Evolutionary conservation across 805 yeast species (phyloP), one percentile per base, ranked within the genome.

Genomic region (Cyberlindnera saturnus): DNA sequence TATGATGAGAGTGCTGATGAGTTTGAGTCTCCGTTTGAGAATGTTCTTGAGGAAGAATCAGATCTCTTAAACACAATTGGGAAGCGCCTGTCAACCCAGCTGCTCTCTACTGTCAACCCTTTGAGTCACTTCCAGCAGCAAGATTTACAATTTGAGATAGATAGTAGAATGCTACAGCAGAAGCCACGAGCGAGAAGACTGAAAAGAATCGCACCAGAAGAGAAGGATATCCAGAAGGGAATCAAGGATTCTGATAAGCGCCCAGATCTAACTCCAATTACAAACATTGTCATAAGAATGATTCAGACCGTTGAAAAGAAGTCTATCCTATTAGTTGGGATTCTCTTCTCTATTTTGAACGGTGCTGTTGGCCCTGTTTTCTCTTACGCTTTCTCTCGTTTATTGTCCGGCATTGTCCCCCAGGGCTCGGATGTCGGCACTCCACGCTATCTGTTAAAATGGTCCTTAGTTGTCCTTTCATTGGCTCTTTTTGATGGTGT

Each of bases 301-400:
- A 45, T 53, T 7, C 46, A 31, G 7, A 59, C 58, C 1, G 60
- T 56, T 3, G 53, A 51, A 16, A 50, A 49, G 9, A 66, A 59
- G 36, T 19, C 36, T 4, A 46, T 62, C 3, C 52, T 79, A 1
- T 11, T 59, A 1, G 1, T 73, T 1, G 97, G 96, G 0, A 42
- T 85, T 1, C 0, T 73, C 0, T 50, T 73, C 5, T 69, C 89
- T 0, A 48, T 81, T 0, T 38, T 75, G 1, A 78, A 81, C 46
- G 90, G 95, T 10, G 73, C 73, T 0, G 61, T 77, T 1, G 81
- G 79, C 45, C 97, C 98, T 0, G 63, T 86, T 0, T 88, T 93
- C 49, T 85, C 96, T 0, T 89, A 64, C 57, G 75, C 84, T 23
- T 79, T 90, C 48, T 77, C 97, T 1, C 79, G 79, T 46, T 63